phyloP scores from a whole-genome alignment of 2,329 filamentous ascomycete species.

The Stenocarpella maydis region DNA sequence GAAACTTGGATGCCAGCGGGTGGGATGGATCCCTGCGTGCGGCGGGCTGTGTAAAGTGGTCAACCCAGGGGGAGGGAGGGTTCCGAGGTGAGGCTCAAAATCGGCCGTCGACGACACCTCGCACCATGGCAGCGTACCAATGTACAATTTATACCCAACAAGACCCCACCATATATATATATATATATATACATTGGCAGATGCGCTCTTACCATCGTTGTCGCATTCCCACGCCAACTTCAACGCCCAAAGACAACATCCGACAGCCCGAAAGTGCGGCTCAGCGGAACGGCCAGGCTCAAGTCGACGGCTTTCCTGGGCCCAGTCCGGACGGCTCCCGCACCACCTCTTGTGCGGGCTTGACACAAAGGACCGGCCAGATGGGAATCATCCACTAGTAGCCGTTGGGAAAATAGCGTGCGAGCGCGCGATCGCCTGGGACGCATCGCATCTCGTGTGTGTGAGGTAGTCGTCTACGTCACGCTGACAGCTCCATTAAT shows the following conservation, averaged over 20 bases:
- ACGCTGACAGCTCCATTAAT: slow-evolving; percentile 4
- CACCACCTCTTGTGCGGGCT: not conserved
- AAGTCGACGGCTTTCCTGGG: not conserved
- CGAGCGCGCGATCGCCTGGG: not conserved
- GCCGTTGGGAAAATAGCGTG: not conserved
- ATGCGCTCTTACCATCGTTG: not conserved
- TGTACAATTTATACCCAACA: not conserved
- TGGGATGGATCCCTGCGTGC: slow-evolving; percentile 17
- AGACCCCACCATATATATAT: too few relatives aligned
- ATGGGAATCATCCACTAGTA: not conserved
- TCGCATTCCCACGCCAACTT: too few relatives aligned
- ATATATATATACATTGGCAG: too few relatives aligned
- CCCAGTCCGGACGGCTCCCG: not conserved
- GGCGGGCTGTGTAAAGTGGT: too few relatives aligned
- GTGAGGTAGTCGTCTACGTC: slow-evolving; percentile 16
- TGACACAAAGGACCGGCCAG: not conserved
- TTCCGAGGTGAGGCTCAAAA: not conserved
- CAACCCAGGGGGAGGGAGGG: too few relatives aligned
- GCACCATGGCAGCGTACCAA: not conserved
- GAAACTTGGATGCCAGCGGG: not conserved
- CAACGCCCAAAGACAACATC: too few relatives aligned
- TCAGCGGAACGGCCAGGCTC: not conserved
- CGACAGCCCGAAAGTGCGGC: not conserved
- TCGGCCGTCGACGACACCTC: not conserved
- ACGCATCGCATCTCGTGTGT: not conserved